phyloP scores from a whole-genome alignment of 768 basidiomycete species.

The Suillus americanus region DNA sequence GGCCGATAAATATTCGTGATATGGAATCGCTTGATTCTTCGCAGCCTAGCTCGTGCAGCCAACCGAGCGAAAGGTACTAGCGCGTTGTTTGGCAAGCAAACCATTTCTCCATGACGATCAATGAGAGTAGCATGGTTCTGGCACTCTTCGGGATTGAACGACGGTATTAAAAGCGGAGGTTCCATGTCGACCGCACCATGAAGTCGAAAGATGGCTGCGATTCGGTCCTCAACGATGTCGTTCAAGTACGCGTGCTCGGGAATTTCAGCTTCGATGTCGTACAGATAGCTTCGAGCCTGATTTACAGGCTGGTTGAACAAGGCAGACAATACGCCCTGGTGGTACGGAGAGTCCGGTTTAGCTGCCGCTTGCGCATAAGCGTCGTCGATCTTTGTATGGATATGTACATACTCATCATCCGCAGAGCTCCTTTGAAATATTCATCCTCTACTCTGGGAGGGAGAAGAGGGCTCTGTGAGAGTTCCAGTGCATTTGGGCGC shows the following conservation, averaged over 20 bases:
- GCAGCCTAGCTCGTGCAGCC: constrained; percentile 64
- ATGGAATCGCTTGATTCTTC: constrained; percentile 82
- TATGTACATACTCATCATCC: constrained; percentile 47
- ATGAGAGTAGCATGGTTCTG: constrained; percentile 70
- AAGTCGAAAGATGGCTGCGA: constrained; percentile 76
- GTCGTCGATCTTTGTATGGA: constrained; percentile 40
- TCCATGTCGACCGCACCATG: constrained; percentile 91
- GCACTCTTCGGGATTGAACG: constrained; percentile 60
- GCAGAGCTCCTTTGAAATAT: constrained; percentile 77
- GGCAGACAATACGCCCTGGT: constrained; percentile 73
- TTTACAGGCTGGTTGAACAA: constrained; percentile 75
- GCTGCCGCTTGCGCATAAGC: constrained; percentile 32
- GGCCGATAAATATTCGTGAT: constrained; percentile 72
- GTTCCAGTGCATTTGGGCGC: constrained; percentile 79
- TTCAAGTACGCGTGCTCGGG: constrained; percentile 73
- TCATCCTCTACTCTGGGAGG: constrained; percentile 82
- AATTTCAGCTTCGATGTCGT: constrained; percentile 67
- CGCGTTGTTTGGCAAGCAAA: constrained; percentile 70
- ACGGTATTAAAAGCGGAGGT: constrained; percentile 80
- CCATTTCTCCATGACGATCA: constrained; percentile 77
- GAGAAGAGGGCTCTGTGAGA: constrained; percentile 75
- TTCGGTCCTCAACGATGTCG: constrained; percentile 72
- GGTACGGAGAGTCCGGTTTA: constrained; percentile 78
- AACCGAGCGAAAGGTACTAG: constrained; percentile 79
- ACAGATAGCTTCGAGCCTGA: constrained; percentile 65